A percentile compares a stretch with the other conserved stretches of the same genome.
Evolutionary conservation across 1,284 basidiomycete species (phyloP).

Genomic region (Ceratobasidium papillatum): DNA sequence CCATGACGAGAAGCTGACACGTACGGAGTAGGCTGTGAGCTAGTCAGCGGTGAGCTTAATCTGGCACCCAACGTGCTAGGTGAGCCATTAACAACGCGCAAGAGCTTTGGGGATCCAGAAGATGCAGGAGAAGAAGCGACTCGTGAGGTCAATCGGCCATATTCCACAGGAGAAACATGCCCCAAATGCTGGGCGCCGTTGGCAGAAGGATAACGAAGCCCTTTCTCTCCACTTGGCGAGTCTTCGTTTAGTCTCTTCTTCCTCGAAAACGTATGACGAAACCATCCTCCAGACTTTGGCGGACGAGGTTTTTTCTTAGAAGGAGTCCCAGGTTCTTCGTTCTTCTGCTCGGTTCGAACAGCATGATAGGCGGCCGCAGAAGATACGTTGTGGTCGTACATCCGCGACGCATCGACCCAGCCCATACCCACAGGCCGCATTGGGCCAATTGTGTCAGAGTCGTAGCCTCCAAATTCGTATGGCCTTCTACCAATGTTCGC

Average conservation of each 20-base stretch:
- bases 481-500: conserved; percentile 14
- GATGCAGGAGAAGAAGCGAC: neutral
- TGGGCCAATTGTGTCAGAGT: neutral
- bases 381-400: neutral
- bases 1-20: conserved; percentile 23
- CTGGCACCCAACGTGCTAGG: neutral
- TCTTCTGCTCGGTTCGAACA: neutral
- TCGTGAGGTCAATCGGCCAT: neutral
- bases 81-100: conserved; percentile 10
- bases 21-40: conserved; percentile 1
- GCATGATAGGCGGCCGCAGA: neutral
- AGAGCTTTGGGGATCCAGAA: neutral
- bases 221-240: conserved; percentile 7
- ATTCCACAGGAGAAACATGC: neutral
- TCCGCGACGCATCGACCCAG: conserved; percentile 32
- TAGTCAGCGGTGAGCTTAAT: neutral
- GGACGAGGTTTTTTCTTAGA: neutral
- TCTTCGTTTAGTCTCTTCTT: neutral
- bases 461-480: conserved; percentile 10
- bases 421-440: neutral
- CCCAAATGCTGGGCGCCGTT: neutral
- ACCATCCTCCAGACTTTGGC: neutral
- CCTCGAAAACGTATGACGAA: conserved; percentile 9
- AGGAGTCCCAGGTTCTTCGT: conserved; percentile 5
- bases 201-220: neutral